These are phyloP conservation scores for Aureobasidium sp. DNA, from an alignment of 2,329 filamentous ascomycete genomes.

Conservation along the genomic window DNA sequence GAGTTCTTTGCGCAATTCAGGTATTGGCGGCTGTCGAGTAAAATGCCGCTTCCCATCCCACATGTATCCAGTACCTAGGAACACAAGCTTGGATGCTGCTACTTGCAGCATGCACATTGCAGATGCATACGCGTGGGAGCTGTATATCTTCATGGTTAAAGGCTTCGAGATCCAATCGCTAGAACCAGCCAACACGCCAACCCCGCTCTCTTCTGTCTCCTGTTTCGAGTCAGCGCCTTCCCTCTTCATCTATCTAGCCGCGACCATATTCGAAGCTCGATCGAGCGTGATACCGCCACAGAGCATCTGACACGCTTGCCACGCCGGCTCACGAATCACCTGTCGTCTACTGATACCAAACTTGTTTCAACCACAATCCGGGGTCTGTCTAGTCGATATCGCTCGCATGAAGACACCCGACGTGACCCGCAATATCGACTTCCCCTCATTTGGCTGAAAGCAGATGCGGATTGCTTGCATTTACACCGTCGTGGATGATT, in stretches of 20 bases:
- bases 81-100: slow-evolving; percentile 1
- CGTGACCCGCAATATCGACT: not conserved
- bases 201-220: not conserved
- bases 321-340: not conserved
- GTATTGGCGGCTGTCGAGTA: not conserved
- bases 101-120: slow-evolving; percentile 3
- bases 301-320: not conserved
- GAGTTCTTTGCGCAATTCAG: not conserved
- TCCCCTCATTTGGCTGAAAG: not conserved
- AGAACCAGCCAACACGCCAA: not conserved
- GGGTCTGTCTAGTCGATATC: not conserved
- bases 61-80: not conserved
- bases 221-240: not conserved
- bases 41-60: too few species aligned
- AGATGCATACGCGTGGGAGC: slow-evolving; percentile 2
- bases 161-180: not conserved
- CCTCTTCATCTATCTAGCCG: slow-evolving; percentile 4
- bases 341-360: not conserved
- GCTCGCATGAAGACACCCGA: not conserved
- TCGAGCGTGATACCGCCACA: not conserved
- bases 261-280: not conserved
- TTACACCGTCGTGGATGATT: not conserved
- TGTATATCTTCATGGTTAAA: slow-evolving; percentile 3
- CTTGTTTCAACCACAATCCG: not conserved
- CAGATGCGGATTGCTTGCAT: not conserved